Evolutionary conservation across 495 filamentous ascomycete species (phyloP), one percentile per base, ranked within the genome.

Genomic region (Bombardia bombarda): DNA sequence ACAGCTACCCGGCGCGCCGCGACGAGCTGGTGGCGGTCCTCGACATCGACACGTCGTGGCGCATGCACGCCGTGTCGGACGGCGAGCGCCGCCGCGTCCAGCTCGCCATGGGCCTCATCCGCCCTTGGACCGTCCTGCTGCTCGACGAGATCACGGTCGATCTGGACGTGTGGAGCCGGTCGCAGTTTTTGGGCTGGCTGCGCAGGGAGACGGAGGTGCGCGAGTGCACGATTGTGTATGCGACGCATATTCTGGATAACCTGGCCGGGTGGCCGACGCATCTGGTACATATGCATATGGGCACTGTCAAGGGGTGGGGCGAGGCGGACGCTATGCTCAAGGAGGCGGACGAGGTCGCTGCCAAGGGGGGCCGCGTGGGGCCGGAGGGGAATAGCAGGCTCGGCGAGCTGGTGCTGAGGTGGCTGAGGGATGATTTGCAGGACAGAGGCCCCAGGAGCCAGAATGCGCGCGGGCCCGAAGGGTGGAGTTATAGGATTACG

Each of bases 121-220:
- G 90, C n/a, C 92, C 92, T 6, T 99, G 92, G 92, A 75, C 74
- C 21, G 81, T 96, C 4, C 64, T 99, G 31, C 67, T 99, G 50
- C 74, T 99, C 13, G 92, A 99, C 57, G 92, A 99, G 67, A 92
- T 99, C 51, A 99, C 92, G 2, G 93, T 99, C 4, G 92, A 99
- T 61, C 60, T 99, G 46, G 92, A 99, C 53, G 70, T 99, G 21
- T 72, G 96, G 45, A 84, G 77, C 23, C 72, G 92, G 10, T 76
- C 75, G 45, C 82, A 88, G 52, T 99, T 99, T 60, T 69, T 99
- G n/a, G 62, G 68, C 2, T 99, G 88, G 59, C 57, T 99, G 56
- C 86, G 87, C 58, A 71, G 72, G 17, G 92, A 99, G 74, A 96
- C 92, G 0, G 83, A 89, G 67, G 66, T 54, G 6, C 67, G 93